phyloP scores from a whole-genome alignment of 805 yeast genomes.

The Saccharomycopsis sp. region DNA sequence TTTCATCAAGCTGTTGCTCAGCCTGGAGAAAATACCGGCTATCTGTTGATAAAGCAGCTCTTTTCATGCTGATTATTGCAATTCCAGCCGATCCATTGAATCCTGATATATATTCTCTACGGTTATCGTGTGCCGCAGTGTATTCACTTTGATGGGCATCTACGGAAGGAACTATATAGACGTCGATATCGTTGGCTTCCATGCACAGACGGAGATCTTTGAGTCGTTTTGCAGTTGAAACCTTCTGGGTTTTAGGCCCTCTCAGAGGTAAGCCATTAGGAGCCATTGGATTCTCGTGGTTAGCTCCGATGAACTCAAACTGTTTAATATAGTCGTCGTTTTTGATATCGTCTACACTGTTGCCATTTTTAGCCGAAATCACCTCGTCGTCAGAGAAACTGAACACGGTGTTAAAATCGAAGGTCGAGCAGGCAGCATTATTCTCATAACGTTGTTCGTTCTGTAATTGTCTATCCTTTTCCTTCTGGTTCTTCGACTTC shows the following conservation, averaged over 20 bases:
- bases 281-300: background rate
- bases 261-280: background rate
- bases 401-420: slow-evolving; percentile 16
- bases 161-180: slow-evolving; percentile 51
- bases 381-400: slow-evolving; percentile 16
- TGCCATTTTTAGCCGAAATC: slow-evolving; percentile 1
- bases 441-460: background rate
- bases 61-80: slow-evolving; percentile 49
- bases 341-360: background rate
- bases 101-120: slow-evolving; percentile 51
- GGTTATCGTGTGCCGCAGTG: slow-evolving; percentile 46
- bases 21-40: slow-evolving; percentile 59
- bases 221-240: slow-evolving; percentile 34
- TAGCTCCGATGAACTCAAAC: background rate
- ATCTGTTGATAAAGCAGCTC: slow-evolving; percentile 48
- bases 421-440: slow-evolving; percentile 1
- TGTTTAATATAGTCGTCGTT: background rate
- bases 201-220: slow-evolving; percentile 36
- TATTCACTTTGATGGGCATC: slow-evolving; percentile 64
- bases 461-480: background rate
- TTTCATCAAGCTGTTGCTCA: slow-evolving; percentile 49
- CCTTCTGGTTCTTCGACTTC: background rate
- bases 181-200: slow-evolving; percentile 40
- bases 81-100: slow-evolving; percentile 59
- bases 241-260: background rate